Evolutionary conservation across 306 rosid genomes (phyloP).

Genomic region (Nissolia schottii): DNA sequence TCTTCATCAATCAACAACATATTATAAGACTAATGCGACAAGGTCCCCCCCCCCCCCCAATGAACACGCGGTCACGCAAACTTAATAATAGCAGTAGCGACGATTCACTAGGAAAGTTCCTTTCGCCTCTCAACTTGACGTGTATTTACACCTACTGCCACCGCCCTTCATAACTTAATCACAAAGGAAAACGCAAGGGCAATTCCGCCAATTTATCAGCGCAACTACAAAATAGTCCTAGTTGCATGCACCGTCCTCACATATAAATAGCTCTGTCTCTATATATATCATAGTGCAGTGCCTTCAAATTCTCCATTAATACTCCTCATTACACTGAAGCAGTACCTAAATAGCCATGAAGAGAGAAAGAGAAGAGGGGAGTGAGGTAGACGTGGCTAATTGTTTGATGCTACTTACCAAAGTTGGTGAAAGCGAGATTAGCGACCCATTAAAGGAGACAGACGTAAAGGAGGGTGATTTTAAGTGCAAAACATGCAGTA

Average conservation of each 20-base stretch:
- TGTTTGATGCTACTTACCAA: conserved; percentile 51
- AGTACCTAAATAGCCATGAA: conserved; percentile 32
- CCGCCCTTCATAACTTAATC: neutral
- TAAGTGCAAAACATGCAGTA: conserved; percentile 65
- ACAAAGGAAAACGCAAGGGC: conserved; percentile 14
- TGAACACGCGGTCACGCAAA: conserved; percentile 22
- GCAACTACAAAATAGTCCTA: neutral
- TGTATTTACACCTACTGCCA: neutral
- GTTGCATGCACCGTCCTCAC: neutral
- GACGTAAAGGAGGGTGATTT: conserved; percentile 30
- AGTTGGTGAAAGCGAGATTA: conserved; percentile 28
- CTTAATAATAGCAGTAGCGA: neutral
- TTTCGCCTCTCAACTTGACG: neutral
- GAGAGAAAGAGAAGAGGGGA: conserved; percentile 43
- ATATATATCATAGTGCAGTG: conserved; percentile 8
- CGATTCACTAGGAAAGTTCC: neutral
- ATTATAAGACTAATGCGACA: neutral
- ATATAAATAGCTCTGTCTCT: neutral
- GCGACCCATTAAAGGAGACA: neutral
- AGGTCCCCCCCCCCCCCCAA: neutral
- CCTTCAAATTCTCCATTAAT: neutral
- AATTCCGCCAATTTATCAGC: conserved; percentile 4
- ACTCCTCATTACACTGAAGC: neutral
- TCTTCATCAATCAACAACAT: neutral
- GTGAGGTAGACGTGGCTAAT: conserved; percentile 18